phyloP scores from a whole-genome alignment of 352 stramenopile genomes.

The Nothophytophthora sp. region DNA sequence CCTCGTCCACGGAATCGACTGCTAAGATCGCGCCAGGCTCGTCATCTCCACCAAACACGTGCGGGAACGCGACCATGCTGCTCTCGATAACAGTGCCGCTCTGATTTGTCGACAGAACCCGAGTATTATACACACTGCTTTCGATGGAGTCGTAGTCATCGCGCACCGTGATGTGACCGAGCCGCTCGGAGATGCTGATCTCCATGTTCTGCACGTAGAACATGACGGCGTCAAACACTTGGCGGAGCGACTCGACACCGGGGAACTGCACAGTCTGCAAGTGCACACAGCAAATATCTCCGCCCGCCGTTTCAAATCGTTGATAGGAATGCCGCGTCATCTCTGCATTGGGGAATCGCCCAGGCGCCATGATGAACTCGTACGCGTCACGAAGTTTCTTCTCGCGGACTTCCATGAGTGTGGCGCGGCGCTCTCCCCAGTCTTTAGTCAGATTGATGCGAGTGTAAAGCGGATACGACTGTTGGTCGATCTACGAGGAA shows the following conservation, averaged over 20 bases:
- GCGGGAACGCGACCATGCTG: slow-evolving; percentile 23
- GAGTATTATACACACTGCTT: slow-evolving; percentile 18
- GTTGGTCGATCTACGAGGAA: slow-evolving; percentile 8
- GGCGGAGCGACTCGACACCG: slow-evolving; percentile 22
- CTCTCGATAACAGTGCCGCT: slow-evolving; percentile 11
- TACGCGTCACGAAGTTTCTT: slow-evolving; percentile 20
- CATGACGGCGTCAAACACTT: slow-evolving; percentile 34
- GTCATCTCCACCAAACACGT: slow-evolving; percentile 7
- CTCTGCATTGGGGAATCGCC: neutral
- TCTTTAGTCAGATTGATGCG: slow-evolving; percentile 19
- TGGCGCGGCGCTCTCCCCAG: slow-evolving; percentile 21
- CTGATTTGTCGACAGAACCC: slow-evolving; percentile 13
- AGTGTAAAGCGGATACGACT: slow-evolving; percentile 22
- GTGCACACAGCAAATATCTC: slow-evolving; percentile 23
- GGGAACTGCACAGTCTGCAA: slow-evolving; percentile 30
- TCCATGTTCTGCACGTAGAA: slow-evolving; percentile 44
- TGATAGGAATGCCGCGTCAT: slow-evolving; percentile 8
- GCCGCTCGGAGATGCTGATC: slow-evolving; percentile 38
- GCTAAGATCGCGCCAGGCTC: slow-evolving; percentile 14
- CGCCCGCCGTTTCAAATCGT: slow-evolving; percentile 14
- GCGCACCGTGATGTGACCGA: slow-evolving; percentile 33
- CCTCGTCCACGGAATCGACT: slow-evolving; percentile 25
- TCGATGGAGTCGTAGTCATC: slow-evolving; percentile 37
- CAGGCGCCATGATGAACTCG: neutral
- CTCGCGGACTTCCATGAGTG: slow-evolving; percentile 23